Percentiles rank a stretch among this genome's conserved stretches.
Conservation (phyloP, 495 filamentous ascomycete genomes). For the Mytilinidion resinicola region DNA sequence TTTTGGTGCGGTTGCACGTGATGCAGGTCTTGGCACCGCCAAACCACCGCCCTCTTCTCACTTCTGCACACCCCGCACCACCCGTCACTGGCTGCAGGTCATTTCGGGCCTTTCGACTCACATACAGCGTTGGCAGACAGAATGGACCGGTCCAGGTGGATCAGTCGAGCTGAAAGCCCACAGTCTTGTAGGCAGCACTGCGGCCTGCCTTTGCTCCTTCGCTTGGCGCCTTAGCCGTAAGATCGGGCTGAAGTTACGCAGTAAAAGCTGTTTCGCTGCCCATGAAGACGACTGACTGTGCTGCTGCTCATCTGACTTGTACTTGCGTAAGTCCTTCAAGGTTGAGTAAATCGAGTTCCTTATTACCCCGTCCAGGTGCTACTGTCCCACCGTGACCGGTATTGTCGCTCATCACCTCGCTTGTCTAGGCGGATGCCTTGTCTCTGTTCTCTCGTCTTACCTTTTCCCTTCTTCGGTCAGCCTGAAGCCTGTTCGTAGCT, state of each 20-base stretch:
- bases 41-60: too few species aligned
- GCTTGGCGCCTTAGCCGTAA: conserved; percentile 1
- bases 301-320: conserved; percentile 13
- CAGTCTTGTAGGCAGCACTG: too few species aligned
- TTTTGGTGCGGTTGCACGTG: too few species aligned
- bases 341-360: not conserved
- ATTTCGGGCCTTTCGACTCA: too few species aligned
- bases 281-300: not conserved
- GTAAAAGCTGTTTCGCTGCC: not conserved
- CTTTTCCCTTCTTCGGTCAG: conserved; percentile 14
- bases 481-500: conserved; percentile 4
- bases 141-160: too few species aligned
- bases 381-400: conserved; percentile 22
- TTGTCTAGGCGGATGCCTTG: conserved; percentile 16
- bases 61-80: too few species aligned
- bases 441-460: conserved; percentile 4
- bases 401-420: not conserved
- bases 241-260: conserved; percentile 4
- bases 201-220: not conserved
- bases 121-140: too few species aligned
- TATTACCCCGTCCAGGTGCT: not conserved
- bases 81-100: too few species aligned
- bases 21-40: too few species aligned
- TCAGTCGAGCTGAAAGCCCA: too few species aligned
- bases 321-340: not conserved